A percentile compares a stretch with the other conserved stretches of the same genome.
These are phyloP conservation scores for Neonectria ditissima DNA, from an alignment of 2,329 filamentous ascomycete genomes.

Conservation along the genomic window DNA sequence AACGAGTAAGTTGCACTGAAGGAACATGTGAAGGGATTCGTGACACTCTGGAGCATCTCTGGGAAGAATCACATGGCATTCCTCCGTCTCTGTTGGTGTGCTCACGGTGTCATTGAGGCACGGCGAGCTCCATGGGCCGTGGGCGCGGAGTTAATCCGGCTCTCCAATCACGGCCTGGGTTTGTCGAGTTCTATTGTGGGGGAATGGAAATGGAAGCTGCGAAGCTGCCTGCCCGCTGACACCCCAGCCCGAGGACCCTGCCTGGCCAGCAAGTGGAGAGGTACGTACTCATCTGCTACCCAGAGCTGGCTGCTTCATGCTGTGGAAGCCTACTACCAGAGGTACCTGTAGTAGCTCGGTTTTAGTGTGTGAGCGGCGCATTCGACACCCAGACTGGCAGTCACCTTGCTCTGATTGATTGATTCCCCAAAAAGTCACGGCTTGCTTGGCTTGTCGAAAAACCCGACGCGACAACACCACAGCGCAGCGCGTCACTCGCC, in stretches of 20 bases:
- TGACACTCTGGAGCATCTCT: background rate
- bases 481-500: slow-evolving; percentile 21
- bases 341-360: background rate
- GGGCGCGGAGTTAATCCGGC: slow-evolving; percentile 2
- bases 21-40: background rate
- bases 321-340: no score
- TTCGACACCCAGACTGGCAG: slow-evolving; percentile 10
- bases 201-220: no score
- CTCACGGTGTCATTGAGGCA: background rate
- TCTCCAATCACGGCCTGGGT: slow-evolving; percentile 5
- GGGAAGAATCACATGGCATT: slow-evolving; percentile 11
- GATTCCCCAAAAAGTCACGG: background rate
- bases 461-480: slow-evolving; percentile 12
- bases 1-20: background rate
- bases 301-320: no score
- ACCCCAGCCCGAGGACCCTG: background rate
- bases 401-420: background rate
- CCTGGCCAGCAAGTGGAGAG: background rate
- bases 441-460: slow-evolving; percentile 8
- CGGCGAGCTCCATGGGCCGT: no score
- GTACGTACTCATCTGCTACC: slow-evolving; percentile 1
- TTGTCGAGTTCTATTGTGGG: background rate
- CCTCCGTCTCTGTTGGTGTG: background rate
- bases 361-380: background rate
- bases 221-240: no score